These are phyloP conservation scores for Trichoderma sp. DNA, from an alignment of 2,329 filamentous ascomycete species.

Conservation along the genomic window DNA sequence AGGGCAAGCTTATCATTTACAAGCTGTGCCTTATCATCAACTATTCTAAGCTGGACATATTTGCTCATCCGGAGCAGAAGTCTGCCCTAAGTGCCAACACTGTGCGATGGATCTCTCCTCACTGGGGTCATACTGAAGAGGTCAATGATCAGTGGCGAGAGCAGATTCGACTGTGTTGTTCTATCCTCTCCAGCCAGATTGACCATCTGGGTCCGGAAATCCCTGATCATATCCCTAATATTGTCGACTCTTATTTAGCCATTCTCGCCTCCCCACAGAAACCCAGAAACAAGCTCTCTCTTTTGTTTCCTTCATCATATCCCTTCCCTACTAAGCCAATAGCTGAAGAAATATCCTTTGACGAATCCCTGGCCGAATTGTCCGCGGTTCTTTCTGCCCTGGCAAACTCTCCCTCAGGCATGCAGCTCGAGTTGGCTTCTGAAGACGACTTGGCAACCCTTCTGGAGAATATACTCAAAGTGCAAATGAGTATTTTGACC, in stretches of 20 bases:
- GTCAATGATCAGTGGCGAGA: conserved; percentile 86
- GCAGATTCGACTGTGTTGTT: conserved; percentile 90
- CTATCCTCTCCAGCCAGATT: conserved; percentile 83
- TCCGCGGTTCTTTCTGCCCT: conserved; percentile 83
- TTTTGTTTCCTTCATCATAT: conserved; percentile 86
- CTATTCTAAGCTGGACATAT: conserved; percentile 78
- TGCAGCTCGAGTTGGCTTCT: conserved; percentile 69
- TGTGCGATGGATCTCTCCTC: conserved; percentile 84
- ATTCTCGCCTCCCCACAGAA: conserved; percentile 59
- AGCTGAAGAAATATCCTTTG: conserved; percentile 61
- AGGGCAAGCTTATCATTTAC: conserved; percentile 87
- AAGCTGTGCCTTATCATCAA: conserved; percentile 92
- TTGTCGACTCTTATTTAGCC: conserved; percentile 82
- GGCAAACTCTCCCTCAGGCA: conserved; percentile 66
- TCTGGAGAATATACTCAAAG: conserved; percentile 74
- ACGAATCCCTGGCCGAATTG: conserved; percentile 85
- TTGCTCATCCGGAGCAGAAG: conserved; percentile 73
- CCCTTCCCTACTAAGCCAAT: conserved; percentile 78
- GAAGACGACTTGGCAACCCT: conserved; percentile 73
- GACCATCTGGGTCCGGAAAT: conserved; percentile 76
- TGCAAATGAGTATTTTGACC: conserved; percentile 84
- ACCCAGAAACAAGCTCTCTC: conserved; percentile 67
- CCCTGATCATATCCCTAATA: conserved; percentile 84
- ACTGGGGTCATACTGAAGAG: conserved; percentile 77
- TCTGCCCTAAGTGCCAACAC: conserved; percentile 76